Base-by-base conservation (phyloP, 2,329 filamentous ascomycete genomes). In the Aspergillus carbonarius region DNA sequence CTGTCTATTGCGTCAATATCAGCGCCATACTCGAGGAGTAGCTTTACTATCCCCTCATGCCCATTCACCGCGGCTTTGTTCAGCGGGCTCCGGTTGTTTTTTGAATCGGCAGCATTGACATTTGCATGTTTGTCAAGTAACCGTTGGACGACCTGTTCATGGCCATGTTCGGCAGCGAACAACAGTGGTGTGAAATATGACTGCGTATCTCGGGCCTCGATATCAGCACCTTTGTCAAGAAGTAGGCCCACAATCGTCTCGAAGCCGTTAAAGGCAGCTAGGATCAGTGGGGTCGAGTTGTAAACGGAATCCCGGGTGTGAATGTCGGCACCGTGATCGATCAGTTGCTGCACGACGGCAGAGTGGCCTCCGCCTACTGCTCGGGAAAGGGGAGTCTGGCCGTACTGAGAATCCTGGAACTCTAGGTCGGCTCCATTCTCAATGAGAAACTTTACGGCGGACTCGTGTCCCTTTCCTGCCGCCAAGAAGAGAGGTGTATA, bases 201-300 rank as follows among this genome's bases (percentile, higher is more conserved):
- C 9, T 46, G 20, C 27, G 23, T 10, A 48, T 59, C 15, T 25
- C 50, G 10, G 34, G 54, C 50, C 32, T 59, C 23, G 34, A 52
- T 18, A 17, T 55, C 39, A 34, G 57, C 4, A 42, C 54, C 30
- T 32, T 59, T 55, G 52, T 53, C 47, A 1, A 53, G 52, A 5
- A 49, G 25, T 25, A 55, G 34, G 25, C 27, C 27, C 25, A 52
- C 5, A 10, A 18, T 20, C 4, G 12, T 8, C 25, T 30, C 13
- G 37, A 49, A 27, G 3, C 58, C 54, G 23, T 54, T 18, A 39
- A 39, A 39, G 9, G 13, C 20, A 10, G 52, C 52, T n/a, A 40
- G 18, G 17, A 42, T 32, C 1, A 46, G 18, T 1, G 42, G 52
- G 6, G 52, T 40, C 1, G 17, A 27, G 5, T 13, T 18, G 15